Evolutionary conservation across 352 stramenopile species (phyloP), one percentile per base, ranked within the genome.

Genomic region (Globisporangium nunn): DNA sequence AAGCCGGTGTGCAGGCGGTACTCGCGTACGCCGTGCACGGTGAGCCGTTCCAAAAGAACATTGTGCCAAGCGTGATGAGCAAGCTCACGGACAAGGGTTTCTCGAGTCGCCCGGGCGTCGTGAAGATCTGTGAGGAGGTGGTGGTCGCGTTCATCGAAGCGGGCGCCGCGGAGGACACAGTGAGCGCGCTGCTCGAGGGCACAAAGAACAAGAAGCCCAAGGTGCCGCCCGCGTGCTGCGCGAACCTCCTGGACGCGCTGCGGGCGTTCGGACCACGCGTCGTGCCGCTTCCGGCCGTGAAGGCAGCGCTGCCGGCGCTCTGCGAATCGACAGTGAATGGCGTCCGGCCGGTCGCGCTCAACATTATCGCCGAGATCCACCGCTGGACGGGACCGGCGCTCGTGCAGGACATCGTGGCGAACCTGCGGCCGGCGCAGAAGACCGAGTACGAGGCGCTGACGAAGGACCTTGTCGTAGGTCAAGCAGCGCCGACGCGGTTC

Each of bases 151-250:
- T 93, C 58, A 74, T 95, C 49, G 81, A 86, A 63, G 74, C 72
- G 7, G 82, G 84, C 17, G 85, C 83, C 7, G 83, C 72, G 0
- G 82, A 93, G 63, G 77, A 91, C 43, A 94, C 86, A 5, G 68
- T 92, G 10, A 64, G 41, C 5, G 75, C 82, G 23, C 56, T 95
- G 1, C 68, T 95, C 23, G 84, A 94, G 81, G 86, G 84, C 31
- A 89, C 83, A 2, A 88, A 85, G 44, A 92, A 94, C 61, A 87
- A 87, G 44, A 95, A 95, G 52, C 86, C 84, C 1, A 95, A 95
- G 33, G 84, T 93, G 0, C 84, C 86, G 18, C 82, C 86, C 11
- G 82, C 79, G 0, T 94, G 86, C 74, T 66, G 79, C 0, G 63
- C 67, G 3, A 78, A 67, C 51, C 79, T 85, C 12, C 58, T 93